Percentiles rank a stretch among this genome's conserved stretches.
phyloP scores from a whole-genome alignment of 2,329 filamentous ascomycete species.

The Hypoxylon sp. region DNA sequence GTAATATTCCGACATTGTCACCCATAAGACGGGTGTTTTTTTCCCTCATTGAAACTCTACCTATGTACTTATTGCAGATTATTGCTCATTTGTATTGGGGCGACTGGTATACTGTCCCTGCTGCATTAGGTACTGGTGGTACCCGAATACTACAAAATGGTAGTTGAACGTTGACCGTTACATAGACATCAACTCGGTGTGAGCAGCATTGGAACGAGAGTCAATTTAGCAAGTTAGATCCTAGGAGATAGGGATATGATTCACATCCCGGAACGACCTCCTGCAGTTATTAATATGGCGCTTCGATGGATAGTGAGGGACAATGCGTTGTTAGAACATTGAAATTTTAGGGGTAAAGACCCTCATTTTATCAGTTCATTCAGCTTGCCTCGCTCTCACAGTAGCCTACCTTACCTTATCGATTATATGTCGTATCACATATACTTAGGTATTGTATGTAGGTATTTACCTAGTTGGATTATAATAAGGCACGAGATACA shows the following conservation, averaged over 20 bases:
- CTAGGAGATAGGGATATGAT: neutral
- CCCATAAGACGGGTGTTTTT: neutral
- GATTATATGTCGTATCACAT: neutral
- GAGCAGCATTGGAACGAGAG: neutral
- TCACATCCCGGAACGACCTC: neutral
- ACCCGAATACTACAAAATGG: neutral
- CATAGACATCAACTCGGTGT: neutral
- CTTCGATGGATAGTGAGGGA: conserved; percentile 5
- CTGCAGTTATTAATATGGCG: neutral
- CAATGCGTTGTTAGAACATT: conserved; percentile 9
- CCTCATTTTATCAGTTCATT: conserved; percentile 23
- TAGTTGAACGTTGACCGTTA: neutral
- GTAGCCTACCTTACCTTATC: conserved; percentile 15
- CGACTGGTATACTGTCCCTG: neutral
- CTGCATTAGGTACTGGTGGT: neutral
- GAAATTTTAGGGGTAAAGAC: conserved; percentile 18
- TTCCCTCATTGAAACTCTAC: neutral
- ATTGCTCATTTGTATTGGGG: neutral
- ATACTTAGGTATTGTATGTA: neutral
- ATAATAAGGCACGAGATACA: conserved; percentile 9
- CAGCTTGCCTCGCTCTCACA: conserved; percentile 29
- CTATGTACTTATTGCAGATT: neutral
- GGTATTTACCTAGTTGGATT: neutral
- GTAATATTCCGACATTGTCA: neutral
- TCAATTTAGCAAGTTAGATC: neutral